phyloP scores from a whole-genome alignment of 2,329 filamentous ascomycete species.

The Botrytis deweyae region DNA sequence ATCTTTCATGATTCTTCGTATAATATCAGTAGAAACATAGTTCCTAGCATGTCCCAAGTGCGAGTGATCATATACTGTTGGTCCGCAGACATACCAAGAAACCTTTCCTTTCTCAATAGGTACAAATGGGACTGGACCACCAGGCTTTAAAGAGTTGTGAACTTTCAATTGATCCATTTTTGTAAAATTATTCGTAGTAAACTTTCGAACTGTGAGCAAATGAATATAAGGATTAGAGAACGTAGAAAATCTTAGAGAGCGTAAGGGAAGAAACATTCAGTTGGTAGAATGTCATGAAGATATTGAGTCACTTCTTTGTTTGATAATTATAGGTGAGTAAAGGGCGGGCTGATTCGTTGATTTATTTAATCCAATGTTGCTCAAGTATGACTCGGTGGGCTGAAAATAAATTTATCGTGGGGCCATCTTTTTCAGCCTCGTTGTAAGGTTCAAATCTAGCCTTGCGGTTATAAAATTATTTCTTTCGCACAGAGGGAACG shows the following conservation, averaged over 20 bases:
- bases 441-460: background rate
- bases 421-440: slow-evolving; percentile 7
- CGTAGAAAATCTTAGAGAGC: slow-evolving; percentile 14
- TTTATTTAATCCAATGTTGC: background rate
- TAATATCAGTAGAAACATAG: slow-evolving; percentile 72
- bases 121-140: slow-evolving; percentile 33
- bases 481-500: slow-evolving; percentile 17
- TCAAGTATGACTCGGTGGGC: background rate
- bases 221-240: slow-evolving; percentile 13
- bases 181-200: slow-evolving; percentile 14
- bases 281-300: slow-evolving; percentile 14
- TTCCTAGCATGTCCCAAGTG: slow-evolving; percentile 69
- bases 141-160: slow-evolving; percentile 39
- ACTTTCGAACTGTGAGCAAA: slow-evolving; percentile 24
- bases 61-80: slow-evolving; percentile 66
- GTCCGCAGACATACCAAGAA: slow-evolving; percentile 74
- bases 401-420: background rate
- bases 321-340: slow-evolving; percentile 14
- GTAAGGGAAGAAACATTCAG: slow-evolving; percentile 27
- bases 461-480: slow-evolving; percentile 16
- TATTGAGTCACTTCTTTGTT: slow-evolving; percentile 23
- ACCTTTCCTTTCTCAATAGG: slow-evolving; percentile 28
- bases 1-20: slow-evolving; percentile 64
- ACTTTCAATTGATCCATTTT: slow-evolving; percentile 37
- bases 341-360: slow-evolving; percentile 1